These are phyloP conservation scores for Dillenia suffruticosa DNA, from an alignment of 164 flowering plant species.

Conservation along the genomic window DNA sequence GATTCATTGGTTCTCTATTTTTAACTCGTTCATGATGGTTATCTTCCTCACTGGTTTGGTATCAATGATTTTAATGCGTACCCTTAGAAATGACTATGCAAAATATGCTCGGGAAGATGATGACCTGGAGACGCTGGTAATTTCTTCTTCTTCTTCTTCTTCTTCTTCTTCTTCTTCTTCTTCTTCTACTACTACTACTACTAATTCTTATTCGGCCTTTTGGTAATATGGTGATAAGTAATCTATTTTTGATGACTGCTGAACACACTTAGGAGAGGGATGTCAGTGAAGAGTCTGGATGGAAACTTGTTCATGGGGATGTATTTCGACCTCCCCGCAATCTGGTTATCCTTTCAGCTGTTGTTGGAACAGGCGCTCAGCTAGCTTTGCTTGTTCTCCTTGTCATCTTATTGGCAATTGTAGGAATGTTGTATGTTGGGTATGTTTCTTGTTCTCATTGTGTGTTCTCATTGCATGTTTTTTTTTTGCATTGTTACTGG, in stretches of 20 bases:
- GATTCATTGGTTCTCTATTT: slow-evolving; percentile 99
- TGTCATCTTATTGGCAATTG: slow-evolving; percentile 85
- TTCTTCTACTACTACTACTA: slow-evolving; percentile 2
- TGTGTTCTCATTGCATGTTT: background rate
- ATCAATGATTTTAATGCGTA: slow-evolving; percentile 98
- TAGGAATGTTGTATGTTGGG: slow-evolving; percentile 95
- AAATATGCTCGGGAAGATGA: slow-evolving; percentile 99
- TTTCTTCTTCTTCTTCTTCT: slow-evolving; percentile 5
- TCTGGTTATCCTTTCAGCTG: slow-evolving; percentile 79
- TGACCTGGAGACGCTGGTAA: slow-evolving; percentile 92
- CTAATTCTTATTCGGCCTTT: background rate
- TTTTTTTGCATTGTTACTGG: background rate
- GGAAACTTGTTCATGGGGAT: slow-evolving; percentile 99
- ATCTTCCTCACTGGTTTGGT: slow-evolving; percentile 98
- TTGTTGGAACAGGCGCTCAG: slow-evolving; percentile 99
- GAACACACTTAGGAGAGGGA: slow-evolving; percentile 69
- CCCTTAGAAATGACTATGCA: slow-evolving; percentile 98
- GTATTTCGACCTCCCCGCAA: slow-evolving; percentile 85
- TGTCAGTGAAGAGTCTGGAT: slow-evolving; percentile 98
- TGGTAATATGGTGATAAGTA: too few species aligned
- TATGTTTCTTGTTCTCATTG: slow-evolving; percentile 31
- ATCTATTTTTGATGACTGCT: background rate
- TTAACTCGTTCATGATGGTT: slow-evolving; percentile 99
- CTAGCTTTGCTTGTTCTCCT: slow-evolving; percentile 87
- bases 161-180: background rate